Conservation (phyloP, 805 yeast species). For the Nematodospora valgi region DNA sequence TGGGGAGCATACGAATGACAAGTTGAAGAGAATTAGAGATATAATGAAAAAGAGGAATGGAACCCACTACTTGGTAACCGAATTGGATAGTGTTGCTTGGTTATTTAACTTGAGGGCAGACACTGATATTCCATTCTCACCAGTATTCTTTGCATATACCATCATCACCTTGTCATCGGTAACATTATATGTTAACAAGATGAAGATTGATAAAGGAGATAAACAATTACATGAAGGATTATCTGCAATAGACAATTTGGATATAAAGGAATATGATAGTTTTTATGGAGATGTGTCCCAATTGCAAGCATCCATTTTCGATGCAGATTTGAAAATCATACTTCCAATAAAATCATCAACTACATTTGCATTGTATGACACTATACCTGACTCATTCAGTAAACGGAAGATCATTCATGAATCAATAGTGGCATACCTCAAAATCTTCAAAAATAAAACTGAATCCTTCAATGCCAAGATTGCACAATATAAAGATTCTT, state of each 20-base stretch:
- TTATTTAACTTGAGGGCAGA: slow-evolving; percentile 76
- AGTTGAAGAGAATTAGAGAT: slow-evolving; percentile 26
- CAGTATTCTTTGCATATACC: slow-evolving; percentile 77
- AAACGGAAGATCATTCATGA: slow-evolving; percentile 21
- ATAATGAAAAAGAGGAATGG: slow-evolving; percentile 24
- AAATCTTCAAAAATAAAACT: slow-evolving; percentile 68
- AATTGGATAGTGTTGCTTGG: slow-evolving; percentile 92
- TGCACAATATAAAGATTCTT: slow-evolving; percentile 84
- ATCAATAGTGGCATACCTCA: slow-evolving; percentile 46
- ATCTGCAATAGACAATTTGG: slow-evolving; percentile 21
- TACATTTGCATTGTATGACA: slow-evolving; percentile 27
- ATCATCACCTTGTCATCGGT: slow-evolving; percentile 34
- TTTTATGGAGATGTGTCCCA: slow-evolving; percentile 55
- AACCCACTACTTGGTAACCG: slow-evolving; percentile 51
- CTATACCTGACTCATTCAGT: slow-evolving; percentile 28
- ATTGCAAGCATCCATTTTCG: slow-evolving; percentile 20
- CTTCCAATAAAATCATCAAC: slow-evolving; percentile 30
- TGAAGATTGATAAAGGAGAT: slow-evolving; percentile 34
- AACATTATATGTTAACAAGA: slow-evolving; percentile 51
- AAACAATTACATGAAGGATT: slow-evolving; percentile 23
- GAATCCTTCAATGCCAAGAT: slow-evolving; percentile 69
- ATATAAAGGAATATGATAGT: slow-evolving; percentile 48
- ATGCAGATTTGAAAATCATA: slow-evolving; percentile 26
- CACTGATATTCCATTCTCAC: slow-evolving; percentile 75
- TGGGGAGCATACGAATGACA: slow-evolving; percentile 31